These are phyloP conservation scores for Hysterium pulicare DNA, from an alignment of 2,329 filamentous ascomycete genomes.

Conservation along the genomic window DNA sequence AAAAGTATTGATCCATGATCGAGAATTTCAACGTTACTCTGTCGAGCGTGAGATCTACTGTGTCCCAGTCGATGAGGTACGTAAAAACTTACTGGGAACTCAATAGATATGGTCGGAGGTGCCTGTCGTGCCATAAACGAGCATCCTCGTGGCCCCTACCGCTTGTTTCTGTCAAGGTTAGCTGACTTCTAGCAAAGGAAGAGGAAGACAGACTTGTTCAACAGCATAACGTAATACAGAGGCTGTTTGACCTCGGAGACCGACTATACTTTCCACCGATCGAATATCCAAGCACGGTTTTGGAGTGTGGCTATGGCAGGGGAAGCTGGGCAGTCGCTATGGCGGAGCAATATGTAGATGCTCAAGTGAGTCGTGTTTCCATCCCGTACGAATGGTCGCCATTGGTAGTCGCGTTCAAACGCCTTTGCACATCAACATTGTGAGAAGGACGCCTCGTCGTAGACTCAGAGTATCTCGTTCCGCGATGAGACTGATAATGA, in stretches of 20 bases:
- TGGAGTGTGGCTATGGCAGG: conserved; percentile 40
- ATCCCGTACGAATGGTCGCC: no score
- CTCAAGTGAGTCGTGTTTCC: conserved; percentile 25
- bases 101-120: no score
- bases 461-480: no score
- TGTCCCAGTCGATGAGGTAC: conserved; percentile 35
- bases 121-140: no score
- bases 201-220: conserved; percentile 36
- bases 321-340: conserved; percentile 37
- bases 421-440: no score
- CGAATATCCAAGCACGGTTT: conserved; percentile 27
- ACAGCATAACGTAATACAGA: conserved; percentile 33
- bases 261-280: conserved; percentile 28
- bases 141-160: no score
- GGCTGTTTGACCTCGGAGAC: conserved; percentile 28
- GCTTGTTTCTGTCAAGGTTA: no score
- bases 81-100: no score
- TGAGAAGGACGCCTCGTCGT: no score
- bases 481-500: background rate
- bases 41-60: conserved; percentile 38
- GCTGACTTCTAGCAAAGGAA: no score
- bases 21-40: conserved; percentile 37
- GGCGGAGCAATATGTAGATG: conserved; percentile 36
- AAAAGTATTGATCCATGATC: conserved; percentile 33
- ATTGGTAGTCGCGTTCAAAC: no score